phyloP scores from a whole-genome alignment of 805 yeast species.

The Candida odintsovae region DNA sequence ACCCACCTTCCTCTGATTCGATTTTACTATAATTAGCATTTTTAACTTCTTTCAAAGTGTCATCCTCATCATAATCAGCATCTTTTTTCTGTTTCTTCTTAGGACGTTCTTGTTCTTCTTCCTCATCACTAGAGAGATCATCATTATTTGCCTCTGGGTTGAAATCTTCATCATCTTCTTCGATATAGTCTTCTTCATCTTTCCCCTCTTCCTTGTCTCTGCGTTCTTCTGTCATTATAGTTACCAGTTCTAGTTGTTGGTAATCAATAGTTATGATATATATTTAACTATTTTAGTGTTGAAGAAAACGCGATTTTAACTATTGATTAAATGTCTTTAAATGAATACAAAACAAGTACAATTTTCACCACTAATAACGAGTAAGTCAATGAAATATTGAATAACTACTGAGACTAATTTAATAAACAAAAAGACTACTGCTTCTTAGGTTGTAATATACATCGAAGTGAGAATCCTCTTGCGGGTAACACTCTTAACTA shows the following conservation, averaged over 20 bases:
- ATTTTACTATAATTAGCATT: constrained; percentile 40
- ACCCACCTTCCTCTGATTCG: constrained; percentile 54
- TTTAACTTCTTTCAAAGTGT: constrained; percentile 27
- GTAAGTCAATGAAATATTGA: no score
- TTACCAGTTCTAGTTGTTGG: neutral
- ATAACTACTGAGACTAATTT: no score
- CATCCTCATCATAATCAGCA: constrained; percentile 31
- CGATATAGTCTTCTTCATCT: constrained; percentile 35
- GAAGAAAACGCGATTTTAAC: no score
- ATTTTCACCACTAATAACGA: no score
- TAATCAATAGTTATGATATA: no score
- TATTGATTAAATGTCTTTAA: no score
- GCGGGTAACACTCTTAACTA: no score
- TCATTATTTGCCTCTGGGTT: constrained; percentile 30
- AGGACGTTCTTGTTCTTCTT: constrained; percentile 13
- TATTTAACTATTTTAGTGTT: no score
- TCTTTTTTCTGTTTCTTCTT: constrained; percentile 19
- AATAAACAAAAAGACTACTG: no score
- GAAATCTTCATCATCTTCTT: constrained; percentile 55
- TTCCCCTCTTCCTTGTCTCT: constrained; percentile 1
- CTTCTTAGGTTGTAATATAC: no score
- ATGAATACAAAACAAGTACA: no score
- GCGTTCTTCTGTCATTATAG: neutral
- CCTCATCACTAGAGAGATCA: constrained; percentile 15
- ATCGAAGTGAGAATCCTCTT: no score